Percentiles rank a stretch among this genome's conserved stretches.
Evolutionary conservation across 2,329 filamentous ascomycete genomes (phyloP).

Genomic region (Zalaria obscura): DNA sequence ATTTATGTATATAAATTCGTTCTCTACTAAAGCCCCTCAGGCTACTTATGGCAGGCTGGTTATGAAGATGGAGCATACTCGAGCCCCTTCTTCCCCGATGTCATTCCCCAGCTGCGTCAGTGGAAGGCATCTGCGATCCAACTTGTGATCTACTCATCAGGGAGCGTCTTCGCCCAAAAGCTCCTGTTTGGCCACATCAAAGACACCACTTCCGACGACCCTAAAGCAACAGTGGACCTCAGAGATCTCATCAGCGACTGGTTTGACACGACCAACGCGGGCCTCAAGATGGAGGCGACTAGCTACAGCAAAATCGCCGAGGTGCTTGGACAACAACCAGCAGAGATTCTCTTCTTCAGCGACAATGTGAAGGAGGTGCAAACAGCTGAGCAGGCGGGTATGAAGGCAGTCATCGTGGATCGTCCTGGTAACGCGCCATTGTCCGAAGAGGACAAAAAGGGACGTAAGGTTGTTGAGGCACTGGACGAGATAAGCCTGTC

Average conservation of each 20-base stretch:
- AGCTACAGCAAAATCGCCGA: constrained; percentile 56
- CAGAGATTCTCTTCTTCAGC: constrained; percentile 62
- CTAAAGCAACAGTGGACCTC: constrained; percentile 43
- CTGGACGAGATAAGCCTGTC: constrained; percentile 12
- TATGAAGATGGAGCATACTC: constrained; percentile 56
- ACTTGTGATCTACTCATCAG: constrained; percentile 68
- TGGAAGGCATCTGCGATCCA: constrained; percentile 44
- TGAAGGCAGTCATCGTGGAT: constrained; percentile 30
- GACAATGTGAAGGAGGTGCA: constrained; percentile 53
- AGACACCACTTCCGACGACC: constrained; percentile 15
- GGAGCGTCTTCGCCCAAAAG: constrained; percentile 68
- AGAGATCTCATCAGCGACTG: constrained; percentile 46
- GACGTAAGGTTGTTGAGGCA: constrained; percentile 9
- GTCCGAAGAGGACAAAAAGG: constrained; percentile 29
- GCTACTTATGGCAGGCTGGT: constrained; percentile 62
- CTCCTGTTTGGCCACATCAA: constrained; percentile 54
- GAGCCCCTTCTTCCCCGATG: constrained; percentile 63
- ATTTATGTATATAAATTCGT: constrained; percentile 12
- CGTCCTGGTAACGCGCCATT: constrained; percentile 59
- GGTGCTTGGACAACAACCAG: constrained; percentile 30
- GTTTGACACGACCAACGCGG: constrained; percentile 73
- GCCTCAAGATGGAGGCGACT: constrained; percentile 50
- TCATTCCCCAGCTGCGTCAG: constrained; percentile 43
- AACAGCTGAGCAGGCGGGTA: constrained; percentile 27
- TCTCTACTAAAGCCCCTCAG: constrained; percentile 10